These are phyloP conservation scores for Lodderomyces theae DNA, from an alignment of 1,139 yeast genomes.

Conservation along the genomic window DNA sequence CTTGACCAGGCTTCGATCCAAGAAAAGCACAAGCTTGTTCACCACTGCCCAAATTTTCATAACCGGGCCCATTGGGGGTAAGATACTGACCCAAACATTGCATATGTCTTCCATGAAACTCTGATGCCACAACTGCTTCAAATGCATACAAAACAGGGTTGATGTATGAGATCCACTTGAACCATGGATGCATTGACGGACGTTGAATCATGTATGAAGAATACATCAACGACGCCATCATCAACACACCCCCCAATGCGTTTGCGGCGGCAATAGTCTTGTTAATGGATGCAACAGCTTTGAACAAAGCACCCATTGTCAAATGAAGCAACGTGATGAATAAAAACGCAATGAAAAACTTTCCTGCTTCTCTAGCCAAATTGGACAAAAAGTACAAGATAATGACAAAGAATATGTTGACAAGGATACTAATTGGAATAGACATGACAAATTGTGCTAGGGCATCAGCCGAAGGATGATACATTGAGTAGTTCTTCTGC, in stretches of 20 bases:
- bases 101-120: constrained; percentile 57
- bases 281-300: constrained; percentile 48
- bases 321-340: constrained; percentile 33
- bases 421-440: constrained; percentile 47
- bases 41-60: constrained; percentile 32
- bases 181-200: constrained; percentile 64
- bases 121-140: constrained; percentile 53
- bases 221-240: constrained; percentile 49
- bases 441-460: constrained; percentile 45
- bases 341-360: constrained; percentile 50
- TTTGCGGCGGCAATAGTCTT: constrained; percentile 49
- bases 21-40: constrained; percentile 51
- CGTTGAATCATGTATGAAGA: constrained; percentile 56
- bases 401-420: constrained; percentile 42
- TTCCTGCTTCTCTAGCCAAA: constrained; percentile 50
- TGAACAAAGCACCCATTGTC: constrained; percentile 44
- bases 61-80: constrained; percentile 54
- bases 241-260: constrained; percentile 48
- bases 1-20: constrained; percentile 47
- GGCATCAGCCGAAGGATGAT: constrained; percentile 60
- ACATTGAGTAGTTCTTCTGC: constrained; percentile 54
- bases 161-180: constrained; percentile 59
- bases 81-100: constrained; percentile 39
- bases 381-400: constrained; percentile 52
- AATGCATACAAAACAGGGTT: constrained; percentile 58